phyloP scores from a whole-genome alignment of 164 flowering plant species.

The Tetrastigma voinierianum region DNA sequence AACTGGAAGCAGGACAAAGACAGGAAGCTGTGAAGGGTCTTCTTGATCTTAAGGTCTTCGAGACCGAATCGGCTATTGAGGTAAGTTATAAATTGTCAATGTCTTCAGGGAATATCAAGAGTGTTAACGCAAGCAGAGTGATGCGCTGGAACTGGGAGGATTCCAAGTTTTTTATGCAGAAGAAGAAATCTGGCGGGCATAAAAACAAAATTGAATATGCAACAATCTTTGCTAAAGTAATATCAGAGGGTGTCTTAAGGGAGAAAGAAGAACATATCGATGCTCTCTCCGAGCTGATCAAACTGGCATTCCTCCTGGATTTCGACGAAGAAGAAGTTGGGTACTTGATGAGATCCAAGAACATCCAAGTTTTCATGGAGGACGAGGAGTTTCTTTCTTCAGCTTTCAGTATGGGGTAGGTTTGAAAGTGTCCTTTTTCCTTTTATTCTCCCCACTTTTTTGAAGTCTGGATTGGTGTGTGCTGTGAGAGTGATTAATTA shows the following conservation, averaged over 20 bases:
- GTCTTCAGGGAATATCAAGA: constrained; percentile 31
- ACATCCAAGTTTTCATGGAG: constrained; percentile 49
- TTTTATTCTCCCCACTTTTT: no score
- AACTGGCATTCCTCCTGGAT: constrained; percentile 47
- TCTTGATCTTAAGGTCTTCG: no score
- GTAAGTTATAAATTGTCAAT: constrained; percentile 31
- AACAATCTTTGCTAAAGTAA: constrained; percentile 42
- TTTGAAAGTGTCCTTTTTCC: no score
- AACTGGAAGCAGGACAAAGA: no score
- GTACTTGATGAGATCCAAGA: constrained; percentile 54
- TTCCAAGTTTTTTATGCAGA: constrained; percentile 39
- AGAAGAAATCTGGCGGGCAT: constrained; percentile 30
- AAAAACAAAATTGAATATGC: constrained; percentile 44
- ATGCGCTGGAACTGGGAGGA: constrained; percentile 57
- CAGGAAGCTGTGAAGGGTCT: no score
- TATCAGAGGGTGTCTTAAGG: constrained; percentile 67
- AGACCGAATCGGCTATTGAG: constrained; percentile 34
- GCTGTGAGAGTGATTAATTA: no score
- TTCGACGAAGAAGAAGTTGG: constrained; percentile 52
- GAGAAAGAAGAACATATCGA: constrained; percentile 41
- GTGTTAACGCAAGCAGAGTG: constrained; percentile 29
- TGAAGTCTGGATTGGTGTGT: no score
- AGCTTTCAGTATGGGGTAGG: no score
- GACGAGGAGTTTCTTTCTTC: constrained; percentile 46
- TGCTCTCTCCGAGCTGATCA: constrained; percentile 54